Evolutionary conservation across 2,329 filamentous ascomycete species (phyloP).

Genomic region (Sodiomyces alkalinus): DNA sequence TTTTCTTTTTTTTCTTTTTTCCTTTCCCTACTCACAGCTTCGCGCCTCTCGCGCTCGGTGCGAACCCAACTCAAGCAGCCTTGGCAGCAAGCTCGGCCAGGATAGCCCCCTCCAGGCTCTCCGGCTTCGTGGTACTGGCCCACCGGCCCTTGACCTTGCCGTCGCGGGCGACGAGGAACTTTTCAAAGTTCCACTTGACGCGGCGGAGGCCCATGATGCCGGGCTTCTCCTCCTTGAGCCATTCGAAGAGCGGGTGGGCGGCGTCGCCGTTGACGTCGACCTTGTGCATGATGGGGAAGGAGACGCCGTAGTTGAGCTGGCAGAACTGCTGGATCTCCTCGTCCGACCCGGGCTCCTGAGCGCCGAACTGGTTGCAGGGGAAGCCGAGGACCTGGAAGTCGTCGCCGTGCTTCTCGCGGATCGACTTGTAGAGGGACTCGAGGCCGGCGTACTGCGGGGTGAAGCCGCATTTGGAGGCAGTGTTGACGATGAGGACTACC

Average conservation of each 20-base stretch:
- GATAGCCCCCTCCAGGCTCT: conserved; percentile 60
- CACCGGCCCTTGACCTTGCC: conserved; percentile 75
- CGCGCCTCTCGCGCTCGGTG: too few relatives aligned
- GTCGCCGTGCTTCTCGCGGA: conserved; percentile 54
- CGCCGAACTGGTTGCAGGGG: conserved; percentile 95
- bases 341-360: conserved; percentile 73
- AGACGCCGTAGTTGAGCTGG: conserved; percentile 86
- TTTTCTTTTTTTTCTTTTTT: too few relatives aligned
- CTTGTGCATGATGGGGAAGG: conserved; percentile 84
- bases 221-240: conserved; percentile 57
- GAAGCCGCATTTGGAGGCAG: conserved; percentile 96
- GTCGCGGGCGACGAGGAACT: conserved; percentile 80
- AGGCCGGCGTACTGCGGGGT: conserved; percentile 88
- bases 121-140: conserved; percentile 80
- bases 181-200: conserved; percentile 99
- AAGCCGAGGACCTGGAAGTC: conserved; percentile 86
- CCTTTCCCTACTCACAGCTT: too few relatives aligned
- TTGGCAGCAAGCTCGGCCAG: conserved; percentile 58
- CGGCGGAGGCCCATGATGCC: conserved; percentile 78
- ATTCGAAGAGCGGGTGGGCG: conserved; percentile 68
- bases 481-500: conserved; percentile 93
- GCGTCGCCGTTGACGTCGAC: conserved; percentile 82
- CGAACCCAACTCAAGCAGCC: too few relatives aligned
- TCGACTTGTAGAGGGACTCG: conserved; percentile 72
- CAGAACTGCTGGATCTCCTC: conserved; percentile 76